These are phyloP conservation scores for Didymella exigua DNA, from an alignment of 2,329 filamentous ascomycete genomes.

Conservation along the genomic window DNA sequence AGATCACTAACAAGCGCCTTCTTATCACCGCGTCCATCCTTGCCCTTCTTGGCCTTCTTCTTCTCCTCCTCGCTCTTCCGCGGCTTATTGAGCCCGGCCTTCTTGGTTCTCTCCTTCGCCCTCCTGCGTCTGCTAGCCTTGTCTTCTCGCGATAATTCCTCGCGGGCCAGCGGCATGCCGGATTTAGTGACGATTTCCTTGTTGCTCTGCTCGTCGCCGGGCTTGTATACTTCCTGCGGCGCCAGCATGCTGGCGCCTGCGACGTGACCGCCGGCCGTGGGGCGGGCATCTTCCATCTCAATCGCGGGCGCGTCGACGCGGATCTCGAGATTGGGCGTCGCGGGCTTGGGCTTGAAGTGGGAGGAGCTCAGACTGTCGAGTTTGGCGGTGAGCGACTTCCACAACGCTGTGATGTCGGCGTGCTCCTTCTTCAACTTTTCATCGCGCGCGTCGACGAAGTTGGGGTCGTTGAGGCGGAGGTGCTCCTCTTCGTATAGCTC, in stretches of 20 bases:
- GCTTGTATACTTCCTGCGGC: constrained; percentile 90
- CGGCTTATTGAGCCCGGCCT: constrained; percentile 62
- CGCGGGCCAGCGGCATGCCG: constrained; percentile 76
- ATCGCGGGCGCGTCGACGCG: constrained; percentile 91
- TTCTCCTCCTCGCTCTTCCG: constrained; percentile 48
- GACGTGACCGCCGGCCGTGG: constrained; percentile 77
- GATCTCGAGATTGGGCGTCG: constrained; percentile 80
- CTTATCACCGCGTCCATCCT: constrained; percentile 57
- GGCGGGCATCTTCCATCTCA: constrained; percentile 92
- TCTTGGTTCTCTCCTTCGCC: constrained; percentile 83
- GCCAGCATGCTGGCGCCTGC: constrained; percentile 75
- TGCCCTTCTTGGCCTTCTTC: constrained; percentile 50
- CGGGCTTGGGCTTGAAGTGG: constrained; percentile 92
- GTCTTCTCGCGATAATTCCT: constrained; percentile 89
- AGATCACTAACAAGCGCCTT: constrained; percentile 68
- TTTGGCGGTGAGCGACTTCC: constrained; percentile 78
- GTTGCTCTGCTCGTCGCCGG: constrained; percentile 69
- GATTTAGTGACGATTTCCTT: constrained; percentile 79
- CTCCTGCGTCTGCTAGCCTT: constrained; percentile 76
- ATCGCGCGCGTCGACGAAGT: constrained; percentile 79
- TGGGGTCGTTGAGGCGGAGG: constrained; percentile 75
- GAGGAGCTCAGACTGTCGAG: constrained; percentile 90
- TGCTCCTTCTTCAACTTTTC: constrained; percentile 84
- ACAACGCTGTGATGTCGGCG: constrained; percentile 79
- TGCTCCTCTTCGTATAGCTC: constrained; percentile 96